phyloP scores from a whole-genome alignment of 208 protist genomes.

The Kentomonas sorsogonicus region DNA sequence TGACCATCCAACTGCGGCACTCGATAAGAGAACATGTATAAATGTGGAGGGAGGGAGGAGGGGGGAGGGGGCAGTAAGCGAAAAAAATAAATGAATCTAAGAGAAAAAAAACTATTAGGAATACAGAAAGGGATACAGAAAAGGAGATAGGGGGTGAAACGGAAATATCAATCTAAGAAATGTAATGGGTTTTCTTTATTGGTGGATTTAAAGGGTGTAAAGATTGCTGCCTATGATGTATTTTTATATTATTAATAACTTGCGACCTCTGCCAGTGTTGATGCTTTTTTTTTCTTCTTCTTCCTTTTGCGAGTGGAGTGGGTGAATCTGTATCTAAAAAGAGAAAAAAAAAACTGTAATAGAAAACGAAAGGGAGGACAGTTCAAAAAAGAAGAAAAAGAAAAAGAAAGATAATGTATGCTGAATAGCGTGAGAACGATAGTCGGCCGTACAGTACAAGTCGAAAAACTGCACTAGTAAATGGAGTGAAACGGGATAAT shows the following conservation, averaged over 20 bases:
- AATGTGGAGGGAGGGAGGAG: background rate
- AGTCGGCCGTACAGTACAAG: too few species aligned
- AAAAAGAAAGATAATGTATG: background rate
- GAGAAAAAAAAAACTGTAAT: slow-evolving; percentile 10
- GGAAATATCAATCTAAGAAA: background rate
- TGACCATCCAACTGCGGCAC: too few species aligned
- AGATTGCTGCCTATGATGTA: too few species aligned
- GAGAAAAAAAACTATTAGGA: slow-evolving; percentile 5
- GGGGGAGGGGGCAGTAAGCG: background rate
- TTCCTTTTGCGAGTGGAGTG: background rate
- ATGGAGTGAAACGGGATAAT: slow-evolving; percentile 9
- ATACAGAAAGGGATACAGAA: background rate
- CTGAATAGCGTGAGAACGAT: background rate
- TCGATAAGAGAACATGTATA: too few species aligned
- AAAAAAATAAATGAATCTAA: background rate
- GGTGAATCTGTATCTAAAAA: slow-evolving; percentile 1
- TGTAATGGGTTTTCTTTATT: background rate
- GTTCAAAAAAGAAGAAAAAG: slow-evolving; percentile 5
- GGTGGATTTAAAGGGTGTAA: background rate
- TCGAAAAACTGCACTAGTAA: too few species aligned
- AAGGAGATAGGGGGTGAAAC: background rate
- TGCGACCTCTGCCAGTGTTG: too few species aligned
- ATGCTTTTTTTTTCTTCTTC: background rate
- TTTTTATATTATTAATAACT: background rate
- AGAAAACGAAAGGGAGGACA: background rate